These are phyloP conservation scores for Fragilariopsis cylindrus DNA, from an alignment of 108 stramenopile genomes.

Conservation along the genomic window DNA sequence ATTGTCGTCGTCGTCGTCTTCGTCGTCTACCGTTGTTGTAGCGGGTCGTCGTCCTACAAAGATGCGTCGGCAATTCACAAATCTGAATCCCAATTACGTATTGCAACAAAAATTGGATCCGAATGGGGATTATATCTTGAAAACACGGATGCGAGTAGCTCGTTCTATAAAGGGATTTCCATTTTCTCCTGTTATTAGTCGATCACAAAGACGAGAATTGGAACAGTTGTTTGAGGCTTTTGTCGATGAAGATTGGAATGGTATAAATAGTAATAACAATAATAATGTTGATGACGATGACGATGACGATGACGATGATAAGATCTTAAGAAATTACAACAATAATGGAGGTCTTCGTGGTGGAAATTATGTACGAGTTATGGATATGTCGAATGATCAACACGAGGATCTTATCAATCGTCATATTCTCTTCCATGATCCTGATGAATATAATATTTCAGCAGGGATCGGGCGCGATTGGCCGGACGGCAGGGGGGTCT, in stretches of 20 bases:
- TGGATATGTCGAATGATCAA: conserved; percentile 78
- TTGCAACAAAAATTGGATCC: conserved; percentile 70
- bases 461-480: conserved; percentile 82
- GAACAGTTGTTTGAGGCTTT: conserved; percentile 54
- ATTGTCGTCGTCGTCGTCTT: conserved; percentile 4
- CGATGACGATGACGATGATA: neutral
- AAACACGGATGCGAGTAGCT: conserved; percentile 88
- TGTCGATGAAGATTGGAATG: conserved; percentile 52
- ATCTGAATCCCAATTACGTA: conserved; percentile 64
- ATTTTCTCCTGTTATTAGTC: conserved; percentile 77
- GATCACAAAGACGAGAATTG: conserved; percentile 53
- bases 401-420: conserved; percentile 80
- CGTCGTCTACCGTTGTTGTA: no score
- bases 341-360: conserved; percentile 13
- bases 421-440: conserved; percentile 83
- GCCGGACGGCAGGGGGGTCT: conserved; percentile 88
- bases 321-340: neutral
- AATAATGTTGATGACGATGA: conserved; percentile 30
- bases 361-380: conserved; percentile 71
- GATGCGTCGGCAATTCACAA: conserved; percentile 62
- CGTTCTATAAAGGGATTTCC: conserved; percentile 78
- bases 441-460: conserved; percentile 77
- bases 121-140: conserved; percentile 80
- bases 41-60: neutral
- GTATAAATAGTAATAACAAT: conserved; percentile 11